A percentile compares a stretch with the other conserved stretches of the same genome.
These are phyloP conservation scores for Sporisorium scitamineum DNA, from an alignment of 1,284 basidiomycete genomes.

Conservation along the genomic window DNA sequence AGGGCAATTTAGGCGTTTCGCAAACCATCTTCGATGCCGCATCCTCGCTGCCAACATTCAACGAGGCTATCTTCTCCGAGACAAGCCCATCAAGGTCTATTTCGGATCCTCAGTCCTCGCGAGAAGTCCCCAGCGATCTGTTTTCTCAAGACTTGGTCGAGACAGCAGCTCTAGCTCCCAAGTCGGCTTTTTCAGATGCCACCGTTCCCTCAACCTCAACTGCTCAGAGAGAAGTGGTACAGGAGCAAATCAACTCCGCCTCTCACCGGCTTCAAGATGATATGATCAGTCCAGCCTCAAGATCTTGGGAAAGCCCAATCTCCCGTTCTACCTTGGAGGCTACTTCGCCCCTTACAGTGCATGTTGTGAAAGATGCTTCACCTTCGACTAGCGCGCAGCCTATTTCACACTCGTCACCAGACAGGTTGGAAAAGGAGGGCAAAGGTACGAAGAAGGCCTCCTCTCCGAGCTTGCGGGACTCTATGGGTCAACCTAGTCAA, in stretches of 20 bases:
- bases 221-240: not conserved
- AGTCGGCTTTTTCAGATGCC: not conserved
- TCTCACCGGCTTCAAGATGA: not conserved
- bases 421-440: not conserved
- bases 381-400: not conserved
- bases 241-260: not conserved
- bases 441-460: not conserved
- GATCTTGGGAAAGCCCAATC: not conserved
- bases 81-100: not conserved
- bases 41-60: not conserved
- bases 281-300: not conserved
- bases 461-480: not conserved
- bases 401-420: not conserved
- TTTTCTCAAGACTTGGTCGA: not conserved
- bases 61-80: not conserved
- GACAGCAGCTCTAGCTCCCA: not conserved
- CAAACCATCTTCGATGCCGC: not conserved
- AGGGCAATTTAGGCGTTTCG: not conserved
- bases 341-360: not conserved
- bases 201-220: not conserved
- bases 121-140: not conserved
- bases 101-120: not conserved
- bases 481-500: not conserved
- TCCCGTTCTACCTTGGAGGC: not conserved
- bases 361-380: not conserved